phyloP scores from a whole-genome alignment of 2,329 filamentous ascomycete species.

The Fusarium temperatum region DNA sequence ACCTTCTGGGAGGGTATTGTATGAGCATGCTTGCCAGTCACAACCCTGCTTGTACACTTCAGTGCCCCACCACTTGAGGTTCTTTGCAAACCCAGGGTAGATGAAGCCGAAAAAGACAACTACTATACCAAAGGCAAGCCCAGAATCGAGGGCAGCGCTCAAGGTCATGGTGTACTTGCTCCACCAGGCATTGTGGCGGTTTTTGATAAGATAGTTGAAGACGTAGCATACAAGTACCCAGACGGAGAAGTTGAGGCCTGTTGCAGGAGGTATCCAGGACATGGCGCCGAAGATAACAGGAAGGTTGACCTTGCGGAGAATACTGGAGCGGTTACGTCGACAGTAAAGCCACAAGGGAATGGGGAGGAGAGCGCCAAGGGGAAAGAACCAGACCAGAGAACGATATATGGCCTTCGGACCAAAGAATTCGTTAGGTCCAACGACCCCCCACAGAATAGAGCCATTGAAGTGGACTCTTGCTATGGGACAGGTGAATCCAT shows the following conservation, averaged over 20 bases:
- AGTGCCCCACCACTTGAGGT: slow-evolving; percentile 88
- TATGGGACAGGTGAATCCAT: slow-evolving; percentile 88
- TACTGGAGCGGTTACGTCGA: slow-evolving; percentile 65
- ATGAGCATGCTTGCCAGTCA: slow-evolving; percentile 84
- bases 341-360: slow-evolving; percentile 78
- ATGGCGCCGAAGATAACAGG: slow-evolving; percentile 85
- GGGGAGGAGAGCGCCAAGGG: slow-evolving; percentile 78
- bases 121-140: slow-evolving; percentile 82
- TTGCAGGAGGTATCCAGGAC: slow-evolving; percentile 87
- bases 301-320: slow-evolving; percentile 80
- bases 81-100: slow-evolving; percentile 78
- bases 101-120: slow-evolving; percentile 87
- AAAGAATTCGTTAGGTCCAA: slow-evolving; percentile 85
- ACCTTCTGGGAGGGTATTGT: slow-evolving; percentile 69
- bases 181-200: slow-evolving; percentile 80
- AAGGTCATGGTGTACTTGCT: slow-evolving; percentile 91
- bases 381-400: slow-evolving; percentile 82
- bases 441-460: slow-evolving; percentile 88
- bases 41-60: slow-evolving; percentile 86
- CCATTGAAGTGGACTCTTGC: slow-evolving; percentile 91
- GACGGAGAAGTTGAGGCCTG: slow-evolving; percentile 86
- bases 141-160: slow-evolving; percentile 83
- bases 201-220: slow-evolving; percentile 81
- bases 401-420: slow-evolving; percentile 78
- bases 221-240: slow-evolving; percentile 87